phyloP scores from a whole-genome alignment of 2,329 filamentous ascomycete genomes.

The Bipolaris victoriae region DNA sequence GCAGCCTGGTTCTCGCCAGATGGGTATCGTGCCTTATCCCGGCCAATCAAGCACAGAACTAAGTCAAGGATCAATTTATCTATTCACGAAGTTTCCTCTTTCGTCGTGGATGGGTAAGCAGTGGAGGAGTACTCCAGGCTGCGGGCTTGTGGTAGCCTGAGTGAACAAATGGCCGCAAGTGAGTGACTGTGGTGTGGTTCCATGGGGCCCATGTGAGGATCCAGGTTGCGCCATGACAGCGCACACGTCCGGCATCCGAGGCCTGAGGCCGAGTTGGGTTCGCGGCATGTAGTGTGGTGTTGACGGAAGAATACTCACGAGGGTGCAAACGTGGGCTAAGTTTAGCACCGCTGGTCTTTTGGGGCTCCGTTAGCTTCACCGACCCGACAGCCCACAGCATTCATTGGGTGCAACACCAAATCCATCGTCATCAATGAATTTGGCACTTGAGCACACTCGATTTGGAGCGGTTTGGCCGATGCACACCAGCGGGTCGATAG shows the following conservation, averaged over 20 bases:
- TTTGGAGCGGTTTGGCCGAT: background rate
- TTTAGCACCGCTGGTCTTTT: background rate
- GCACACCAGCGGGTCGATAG: background rate
- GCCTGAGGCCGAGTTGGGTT: background rate
- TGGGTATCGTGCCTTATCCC: constrained; percentile 13
- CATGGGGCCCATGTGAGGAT: constrained; percentile 1
- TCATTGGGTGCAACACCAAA: background rate
- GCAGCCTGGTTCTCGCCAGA: constrained; percentile 15
- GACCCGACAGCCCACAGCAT: background rate
- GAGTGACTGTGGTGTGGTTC: background rate
- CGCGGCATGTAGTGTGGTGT: background rate
- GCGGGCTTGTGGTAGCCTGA: background rate
- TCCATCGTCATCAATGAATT: background rate
- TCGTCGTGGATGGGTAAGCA: background rate
- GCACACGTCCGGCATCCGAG: background rate
- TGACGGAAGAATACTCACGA: background rate
- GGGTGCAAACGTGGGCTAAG: background rate
- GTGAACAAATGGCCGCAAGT: background rate
- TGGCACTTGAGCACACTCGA: background rate
- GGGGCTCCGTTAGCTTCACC: background rate
- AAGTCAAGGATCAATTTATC: constrained; percentile 6
- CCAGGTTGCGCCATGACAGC: background rate
- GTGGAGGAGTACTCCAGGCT: no score
- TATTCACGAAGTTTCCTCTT: background rate
- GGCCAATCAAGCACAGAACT: constrained; percentile 4